Base-by-base conservation (phyloP, 345 rosid genomes). In the Citrus cavaleriei region DNA sequence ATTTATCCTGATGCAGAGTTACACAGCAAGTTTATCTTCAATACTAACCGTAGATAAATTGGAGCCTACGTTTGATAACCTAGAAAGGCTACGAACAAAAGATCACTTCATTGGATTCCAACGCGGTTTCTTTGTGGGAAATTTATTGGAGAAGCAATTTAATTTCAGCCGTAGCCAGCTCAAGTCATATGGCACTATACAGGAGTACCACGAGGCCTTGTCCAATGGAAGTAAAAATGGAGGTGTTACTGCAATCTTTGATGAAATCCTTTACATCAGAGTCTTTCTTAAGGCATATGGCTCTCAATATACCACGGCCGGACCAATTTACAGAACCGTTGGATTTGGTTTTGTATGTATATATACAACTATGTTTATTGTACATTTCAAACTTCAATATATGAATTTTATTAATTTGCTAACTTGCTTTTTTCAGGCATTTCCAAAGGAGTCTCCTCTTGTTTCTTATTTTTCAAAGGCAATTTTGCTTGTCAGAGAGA, bases 261-360 rank as follows among this genome's bases (percentile, higher is more conserved):
- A 60, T 6, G 84, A 82, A 63, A 69, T 63, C 12, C 81, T 81
- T 14, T 78, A 77, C 62, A 3, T 78, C 14, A 69, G 54, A 30
- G 6, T 69, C 37, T 82, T 82, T 42, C 62, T 82, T 13, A 35
- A 59, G 0, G 51, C 37, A 22, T 51, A 74, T 27, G 21, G 79
- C 27, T 57, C 72, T 5, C 21, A 70, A n/a, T 82, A 65, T 25
- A 62, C 49, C 3, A 75, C 58, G 49, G 54, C 67, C 1, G 82
- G 62, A 54, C 79, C 81, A 35, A 74, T 72, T 1, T 78, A 35
- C 25, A 51, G 68, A 25, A 78, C 82, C 1, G 79, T 1, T 63
- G 82, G 85, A 34, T 82, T 82, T 37, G 85, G 79, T 3, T 82
- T 82, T 42, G 85, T 82, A 60, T 49, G 82, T 82, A 10, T 19